Base-by-base conservation (phyloP, 2,329 filamentous ascomycete genomes). In the Thermothelomyces thermophilus region DNA sequence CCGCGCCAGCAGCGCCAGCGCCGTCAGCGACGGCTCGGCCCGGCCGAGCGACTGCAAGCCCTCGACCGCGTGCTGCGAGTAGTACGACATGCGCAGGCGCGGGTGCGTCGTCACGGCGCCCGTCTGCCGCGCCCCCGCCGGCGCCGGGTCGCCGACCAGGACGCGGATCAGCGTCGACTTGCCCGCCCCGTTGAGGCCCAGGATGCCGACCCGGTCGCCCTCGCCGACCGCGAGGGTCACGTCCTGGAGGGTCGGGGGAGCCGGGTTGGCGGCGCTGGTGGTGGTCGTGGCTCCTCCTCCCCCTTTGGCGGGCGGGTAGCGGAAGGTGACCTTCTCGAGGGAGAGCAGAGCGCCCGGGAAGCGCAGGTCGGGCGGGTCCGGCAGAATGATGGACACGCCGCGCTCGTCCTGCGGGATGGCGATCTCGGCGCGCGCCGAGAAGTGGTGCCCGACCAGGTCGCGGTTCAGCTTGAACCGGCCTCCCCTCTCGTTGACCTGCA, bases 381-480 rank as follows among this genome's bases (percentile, higher is more conserved):
- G 83, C 6, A 88, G 66, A 3, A 66, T 56, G 9, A 84, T 74
- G 1, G 74, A 70, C 0, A 85, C 76, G 0, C 74, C 72, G 46
- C 79, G 76, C 58, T 82, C 76, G 10, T 83, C 81, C 0, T 70
- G 73, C 0, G 85, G 83, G 1, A 93, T 73, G 3, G 90, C 86
- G 51, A 94, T 86, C 5, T 83, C 86, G 3, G 73, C 80, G 26
- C 87, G 75, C 10, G 68, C 66, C 0, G 70, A 77, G 5, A 74
- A 56, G 63, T 85, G 77, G 34, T 64, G 87, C 0, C 86, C 89
- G 0, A 57, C 71, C 1, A 84, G 68, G 59, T 94, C 88, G 11
- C 86, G 73, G 61, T 87, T 93, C 30, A 93, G 73, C 67, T 91
- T 91, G 73, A 94, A 94, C 2, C 86, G 73, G 5, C 79, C 79